Evolutionary conservation across 805 yeast species (phyloP).

Genomic region (Citeromyces matritensis): DNA sequence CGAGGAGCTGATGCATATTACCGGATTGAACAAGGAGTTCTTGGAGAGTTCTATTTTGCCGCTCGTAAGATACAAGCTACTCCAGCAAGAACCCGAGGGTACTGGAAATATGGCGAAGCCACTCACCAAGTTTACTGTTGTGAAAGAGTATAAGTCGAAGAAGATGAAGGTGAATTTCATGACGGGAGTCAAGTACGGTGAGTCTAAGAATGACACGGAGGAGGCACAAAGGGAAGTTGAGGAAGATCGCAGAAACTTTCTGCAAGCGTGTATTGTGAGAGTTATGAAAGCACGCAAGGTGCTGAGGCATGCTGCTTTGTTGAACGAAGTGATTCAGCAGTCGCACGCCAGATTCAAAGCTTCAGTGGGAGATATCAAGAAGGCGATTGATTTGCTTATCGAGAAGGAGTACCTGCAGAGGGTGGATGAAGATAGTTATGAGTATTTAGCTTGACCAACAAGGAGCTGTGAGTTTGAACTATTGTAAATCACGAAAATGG

Average conservation of each 20-base stretch:
- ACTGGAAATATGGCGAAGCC: conserved; percentile 33
- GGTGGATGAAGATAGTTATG: conserved; percentile 56
- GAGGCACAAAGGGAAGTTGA: conserved; percentile 71
- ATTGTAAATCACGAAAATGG: not conserved
- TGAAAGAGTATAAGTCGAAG: conserved; percentile 73
- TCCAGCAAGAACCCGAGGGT: conserved; percentile 52
- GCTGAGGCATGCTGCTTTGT: conserved; percentile 63
- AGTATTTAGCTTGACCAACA: conserved; percentile 52
- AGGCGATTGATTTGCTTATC: conserved; percentile 70
- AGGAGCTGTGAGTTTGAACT: not conserved
- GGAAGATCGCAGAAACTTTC: conserved; percentile 71
- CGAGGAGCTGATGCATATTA: conserved; percentile 44
- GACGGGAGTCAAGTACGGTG: conserved; percentile 20
- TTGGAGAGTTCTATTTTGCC: conserved; percentile 71
- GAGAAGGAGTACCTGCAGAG: conserved; percentile 80
- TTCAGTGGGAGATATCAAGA: conserved; percentile 71
- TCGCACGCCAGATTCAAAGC: conserved; percentile 71
- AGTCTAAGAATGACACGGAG: conserved; percentile 53
- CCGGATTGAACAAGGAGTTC: conserved; percentile 50
- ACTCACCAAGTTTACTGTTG: conserved; percentile 51
- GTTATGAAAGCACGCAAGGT: conserved; percentile 90
- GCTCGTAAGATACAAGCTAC: conserved; percentile 61
- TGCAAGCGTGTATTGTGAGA: conserved; percentile 90
- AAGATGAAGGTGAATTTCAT: conserved; percentile 69
- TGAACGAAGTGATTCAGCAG: conserved; percentile 80